phyloP scores from a whole-genome alignment of 177 flowering plant genomes.

The Tripterygium wilfordii region DNA sequence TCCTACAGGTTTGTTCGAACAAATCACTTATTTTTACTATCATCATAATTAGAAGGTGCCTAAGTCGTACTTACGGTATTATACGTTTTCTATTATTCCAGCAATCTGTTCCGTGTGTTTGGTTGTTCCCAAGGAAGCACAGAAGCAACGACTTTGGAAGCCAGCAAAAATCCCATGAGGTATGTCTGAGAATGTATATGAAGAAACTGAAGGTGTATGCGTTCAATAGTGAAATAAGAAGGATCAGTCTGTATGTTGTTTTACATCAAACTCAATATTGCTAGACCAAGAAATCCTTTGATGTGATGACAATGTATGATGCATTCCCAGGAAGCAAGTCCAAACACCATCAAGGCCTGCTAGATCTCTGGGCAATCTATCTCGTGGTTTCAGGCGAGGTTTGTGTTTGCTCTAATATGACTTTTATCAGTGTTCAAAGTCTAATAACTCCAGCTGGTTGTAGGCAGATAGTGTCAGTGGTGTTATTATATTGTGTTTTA shows the following conservation, averaged over 20 bases:
- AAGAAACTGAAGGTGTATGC: too few relatives aligned
- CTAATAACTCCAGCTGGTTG: too few relatives aligned
- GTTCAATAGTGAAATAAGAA: too few relatives aligned
- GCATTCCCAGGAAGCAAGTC: conserved; percentile 37
- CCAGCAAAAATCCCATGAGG: conserved; percentile 68
- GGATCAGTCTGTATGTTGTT: background rate
- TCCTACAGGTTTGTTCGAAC: conserved; percentile 42
- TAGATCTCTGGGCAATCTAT: conserved; percentile 43
- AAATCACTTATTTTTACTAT: background rate
- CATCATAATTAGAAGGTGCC: background rate
- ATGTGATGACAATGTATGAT: background rate
- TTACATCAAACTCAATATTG: background rate
- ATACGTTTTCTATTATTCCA: conserved; percentile 12
- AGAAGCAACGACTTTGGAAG: conserved; percentile 58
- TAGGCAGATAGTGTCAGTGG: too few relatives aligned
- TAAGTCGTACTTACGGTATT: background rate
- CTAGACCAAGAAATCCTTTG: background rate
- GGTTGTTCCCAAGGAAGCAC: conserved; percentile 44
- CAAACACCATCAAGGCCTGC: conserved; percentile 53
- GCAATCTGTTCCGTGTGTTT: conserved; percentile 57
- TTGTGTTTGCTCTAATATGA: background rate
- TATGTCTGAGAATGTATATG: too few relatives aligned
- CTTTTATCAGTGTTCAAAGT: too few relatives aligned
- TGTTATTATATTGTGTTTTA: background rate
- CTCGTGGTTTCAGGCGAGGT: conserved; percentile 56